Evolutionary conservation across 2,329 filamentous ascomycete genomes (phyloP), one percentile per base, ranked within the genome.

Genomic region (Colletotrichum trifolii): DNA sequence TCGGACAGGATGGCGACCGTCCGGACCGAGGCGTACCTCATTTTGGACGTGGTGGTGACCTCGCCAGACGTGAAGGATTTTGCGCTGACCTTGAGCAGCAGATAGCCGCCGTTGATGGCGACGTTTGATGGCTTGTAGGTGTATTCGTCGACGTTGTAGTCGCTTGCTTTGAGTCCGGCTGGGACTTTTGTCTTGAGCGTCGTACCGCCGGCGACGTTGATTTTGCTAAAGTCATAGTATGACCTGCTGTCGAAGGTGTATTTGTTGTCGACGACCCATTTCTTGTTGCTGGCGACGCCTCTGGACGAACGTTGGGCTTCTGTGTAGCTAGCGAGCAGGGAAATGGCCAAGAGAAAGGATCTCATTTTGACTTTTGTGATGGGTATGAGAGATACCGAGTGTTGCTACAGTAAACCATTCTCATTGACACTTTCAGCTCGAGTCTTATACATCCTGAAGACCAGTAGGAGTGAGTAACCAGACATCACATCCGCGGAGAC

Each of bases 11-110:
- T 73, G 6, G 73, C 73, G 1, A 68, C 67, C 2, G 72, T 73
- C 9, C 73, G 65, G 8, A 75, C 71, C 36, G 71, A 73, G 3
- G 72, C 73, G 33, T 73, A 73, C 48, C 60, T 65, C 45, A 75
- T 73, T 45, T 74, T 75, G 2, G 66, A 43, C 6, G 67, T 57
- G 1, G 63, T 50, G 10, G 73, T 75, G 1, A 60, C 64, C 53
- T 75, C 69, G 7, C 57, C 72, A 11, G 68, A 49, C 15, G 54
- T 64, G 33, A 72, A 72, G 0, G 72, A 71, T 47, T 64, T 69
- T 0, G 52, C 39, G 6, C 63, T 69, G 9, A 74, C 72, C 4
- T 65, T 54, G 9, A 75, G 71, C 50, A 74, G 67, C 2, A 75
- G 70, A 52, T 73, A 74, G 0, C 72, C 72, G 43, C 70, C 63